Percentiles rank a stretch among this genome's conserved stretches.
Conservation (phyloP, 2,329 filamentous ascomycete genomes). For the Trichoderma afroharzianum region DNA sequence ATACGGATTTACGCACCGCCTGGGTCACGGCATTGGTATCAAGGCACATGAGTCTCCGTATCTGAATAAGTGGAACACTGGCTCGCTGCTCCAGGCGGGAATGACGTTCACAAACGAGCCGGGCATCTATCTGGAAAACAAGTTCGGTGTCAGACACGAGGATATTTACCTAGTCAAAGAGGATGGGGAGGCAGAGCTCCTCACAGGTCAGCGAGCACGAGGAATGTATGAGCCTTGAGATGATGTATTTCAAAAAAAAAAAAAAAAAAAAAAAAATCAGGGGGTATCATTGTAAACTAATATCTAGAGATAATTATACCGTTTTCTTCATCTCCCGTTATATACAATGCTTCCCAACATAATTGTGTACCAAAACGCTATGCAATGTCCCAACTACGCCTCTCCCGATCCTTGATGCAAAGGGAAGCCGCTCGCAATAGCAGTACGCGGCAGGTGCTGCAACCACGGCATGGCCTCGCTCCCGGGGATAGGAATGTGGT, state of each 20-base stretch:
- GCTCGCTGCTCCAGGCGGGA: slow-evolving; percentile 44
- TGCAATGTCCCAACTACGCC: not conserved
- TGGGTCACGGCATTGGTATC: slow-evolving; percentile 63
- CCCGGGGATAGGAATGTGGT: slow-evolving; percentile 30
- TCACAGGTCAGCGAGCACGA: slow-evolving; percentile 50
- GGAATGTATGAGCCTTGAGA: slow-evolving; percentile 50
- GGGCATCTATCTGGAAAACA: slow-evolving; percentile 56
- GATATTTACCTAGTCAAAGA: slow-evolving; percentile 57
- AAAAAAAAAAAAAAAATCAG: not conserved
- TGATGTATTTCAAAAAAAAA: too few relatives aligned
- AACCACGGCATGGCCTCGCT: slow-evolving; percentile 29
- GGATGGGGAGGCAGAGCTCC: slow-evolving; percentile 49
- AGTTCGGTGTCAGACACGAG: slow-evolving; percentile 61
- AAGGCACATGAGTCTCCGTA: slow-evolving; percentile 65
- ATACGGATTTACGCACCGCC: slow-evolving; percentile 53
- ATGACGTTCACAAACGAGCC: slow-evolving; percentile 65
- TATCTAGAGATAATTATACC: slow-evolving; percentile 8
- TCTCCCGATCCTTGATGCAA: not conserved
- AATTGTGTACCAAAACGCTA: not conserved
- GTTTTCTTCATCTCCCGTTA: not conserved
- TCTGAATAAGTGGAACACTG: slow-evolving; percentile 58
- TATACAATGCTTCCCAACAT: not conserved
- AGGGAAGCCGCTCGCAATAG: slow-evolving; percentile 35
- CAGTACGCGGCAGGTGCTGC: slow-evolving; percentile 29
- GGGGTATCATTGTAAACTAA: slow-evolving; percentile 19